Evolutionary conservation across 192 early-diverging fungal genomes (phyloP), one percentile per base, ranked within the genome.

Genomic region (Dissophora globulifera): DNA sequence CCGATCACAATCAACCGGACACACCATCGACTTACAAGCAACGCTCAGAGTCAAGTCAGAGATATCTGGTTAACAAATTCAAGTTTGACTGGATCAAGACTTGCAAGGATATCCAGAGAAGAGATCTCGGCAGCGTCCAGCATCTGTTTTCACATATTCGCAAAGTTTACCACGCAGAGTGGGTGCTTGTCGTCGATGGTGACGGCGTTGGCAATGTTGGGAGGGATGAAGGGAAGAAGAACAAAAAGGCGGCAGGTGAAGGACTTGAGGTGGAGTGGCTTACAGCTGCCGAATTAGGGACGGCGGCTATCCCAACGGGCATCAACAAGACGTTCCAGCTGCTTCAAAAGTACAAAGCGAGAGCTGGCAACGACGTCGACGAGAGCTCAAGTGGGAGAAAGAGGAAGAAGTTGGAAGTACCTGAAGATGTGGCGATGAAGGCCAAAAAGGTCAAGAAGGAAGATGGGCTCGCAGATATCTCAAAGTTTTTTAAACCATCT

Each of bases 121-220:
- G 38, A 11, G 83, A 89, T 59, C 65, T 88, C 2, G 87, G 86
- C 6, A 66, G 67, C 51, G 79, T 83, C 3, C 72, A 85, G 12
- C 91, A 93, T 66, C 43, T 90, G 29, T 93, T 93, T 58, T 90
- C 90, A 4, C 91, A 93, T 67, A 89, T 93, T 26, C 80, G 82
- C 15, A 85, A 83, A 54, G 74, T 80, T 3, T 85, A 84, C 22
- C 81, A 85, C 33, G 75, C 74, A 20, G 82, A 85, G 27, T 80
- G 79, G 69, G 60, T 85, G 8, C 29, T 69, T n/a, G 42, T 75
- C 3, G 26, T 62, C 1, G 59, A 69, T 11, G n/a, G 27, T 20
- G 40, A 15, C 2, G 22, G 48, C 20, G 60, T 54, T 10, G 16
- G 29, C 23, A 47, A 13, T 20, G 19, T 16, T 12, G 31, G 3